Evolutionary conservation across 768 basidiomycete species (phyloP), one percentile per base, ranked within the genome.

Genomic region (Macrocybe gigantea): DNA sequence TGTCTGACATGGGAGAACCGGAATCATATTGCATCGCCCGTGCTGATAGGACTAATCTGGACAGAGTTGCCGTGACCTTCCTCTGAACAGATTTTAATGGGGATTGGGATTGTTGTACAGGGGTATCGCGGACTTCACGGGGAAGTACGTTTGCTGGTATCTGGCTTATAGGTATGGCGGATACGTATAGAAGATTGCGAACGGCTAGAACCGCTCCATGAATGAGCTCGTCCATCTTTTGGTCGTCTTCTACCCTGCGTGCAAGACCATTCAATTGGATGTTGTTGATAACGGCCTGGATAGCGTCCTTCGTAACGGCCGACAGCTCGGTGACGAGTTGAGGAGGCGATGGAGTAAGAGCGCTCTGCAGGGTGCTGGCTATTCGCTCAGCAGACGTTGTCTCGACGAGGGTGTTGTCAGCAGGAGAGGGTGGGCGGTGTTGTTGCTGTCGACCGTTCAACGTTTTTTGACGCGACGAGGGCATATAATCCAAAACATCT

Each of bases 41-140:
- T n/a, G 90, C 83, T 6, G 88, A 90, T 2, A 96, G 78, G 31
- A 95, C 88, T 30, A 97, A 73, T 61, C 93, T 86, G 13, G 90
- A 93, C 7, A 95, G 71, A 0, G 91, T 92, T 6, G 91, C 88
- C 2, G 91, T 90, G 32, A 95, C 85, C 56, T 89, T 90, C 44
- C 89, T 75, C 49, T 91, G 90, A 0, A 82, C 81, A 6, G 85
- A 84, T 63, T 91, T 92, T 38, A 92, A 70, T 6, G 85, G 69
- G 2, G 82, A 72, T 54, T 79, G 75, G 1, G 77, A 67, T 10
- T 74, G 62, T 8, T 75, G 64, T 7, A 74, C 58, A 48, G 67
- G 69, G 15, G 62, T 58, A 53, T 80, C 75, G 43, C 75, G 74
- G 10, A 67, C 63, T 47, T 72, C 76, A 9, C 68, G 73, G 36